Percentiles rank a stretch among this genome's conserved stretches.
phyloP scores from a whole-genome alignment of 176 grass and related monocot species.

The Areca catechu region DNA sequence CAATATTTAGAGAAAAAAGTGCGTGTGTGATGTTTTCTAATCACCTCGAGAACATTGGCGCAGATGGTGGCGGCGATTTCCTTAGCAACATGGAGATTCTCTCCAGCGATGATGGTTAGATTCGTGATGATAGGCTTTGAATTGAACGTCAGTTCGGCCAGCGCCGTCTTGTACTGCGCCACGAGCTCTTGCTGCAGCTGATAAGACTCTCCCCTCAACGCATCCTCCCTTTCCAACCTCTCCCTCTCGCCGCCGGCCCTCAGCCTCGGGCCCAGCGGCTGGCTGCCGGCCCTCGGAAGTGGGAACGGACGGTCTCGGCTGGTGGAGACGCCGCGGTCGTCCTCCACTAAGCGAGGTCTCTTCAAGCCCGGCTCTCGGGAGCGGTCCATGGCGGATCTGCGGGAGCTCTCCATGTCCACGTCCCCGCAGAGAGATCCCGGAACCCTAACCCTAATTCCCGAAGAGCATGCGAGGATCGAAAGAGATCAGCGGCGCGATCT shows the following conservation, averaged over 20 bases:
- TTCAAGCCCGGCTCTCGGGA: conserved; percentile 45
- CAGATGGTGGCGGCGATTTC: conserved; percentile 39
- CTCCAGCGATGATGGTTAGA: conserved; percentile 7
- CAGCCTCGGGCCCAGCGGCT: background rate
- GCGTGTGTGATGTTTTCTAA: no score
- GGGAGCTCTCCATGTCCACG: conserved; percentile 21
- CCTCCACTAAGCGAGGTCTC: conserved; percentile 48
- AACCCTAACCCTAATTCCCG: no score
- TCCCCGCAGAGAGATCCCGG: no score
- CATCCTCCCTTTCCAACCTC: conserved; percentile 3
- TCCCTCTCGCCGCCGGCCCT: conserved; percentile 6
- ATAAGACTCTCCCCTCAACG: background rate
- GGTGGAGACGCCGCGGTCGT: conserved; percentile 4
- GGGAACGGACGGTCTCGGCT: conserved; percentile 5
- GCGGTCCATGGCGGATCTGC: conserved; percentile 54
- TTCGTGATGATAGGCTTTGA: background rate
- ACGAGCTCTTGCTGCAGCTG: conserved; percentile 59
- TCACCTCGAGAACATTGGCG: conserved; percentile 96
- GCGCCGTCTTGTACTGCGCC: conserved; percentile 80
- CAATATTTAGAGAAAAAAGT: no score
- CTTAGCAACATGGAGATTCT: background rate
- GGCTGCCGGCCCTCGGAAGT: conserved; percentile 2
- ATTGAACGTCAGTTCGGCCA: conserved; percentile 12
- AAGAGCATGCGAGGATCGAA: no score
- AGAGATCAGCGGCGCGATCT: no score